Evolutionary conservation across 78 protist genomes (phyloP), one percentile per base, ranked within the genome.

Genomic region (Isochrysis galbana): DNA sequence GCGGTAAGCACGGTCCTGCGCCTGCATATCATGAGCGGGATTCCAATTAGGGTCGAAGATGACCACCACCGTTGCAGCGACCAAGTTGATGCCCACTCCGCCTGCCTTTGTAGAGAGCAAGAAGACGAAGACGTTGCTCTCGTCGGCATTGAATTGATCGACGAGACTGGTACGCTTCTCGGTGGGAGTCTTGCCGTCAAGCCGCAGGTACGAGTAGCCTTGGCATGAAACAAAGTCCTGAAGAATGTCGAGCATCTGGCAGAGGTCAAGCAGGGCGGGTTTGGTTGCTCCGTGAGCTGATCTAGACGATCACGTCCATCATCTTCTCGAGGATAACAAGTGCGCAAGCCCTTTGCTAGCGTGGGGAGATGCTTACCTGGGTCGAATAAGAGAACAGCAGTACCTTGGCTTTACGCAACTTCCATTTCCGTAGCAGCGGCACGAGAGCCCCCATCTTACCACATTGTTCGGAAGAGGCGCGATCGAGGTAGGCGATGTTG

Each of bases 21-120:
- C 99, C 89, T 98, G 99, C 55, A 90, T 42, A 93, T 96, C 97
- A 29, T 87, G 91, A 21, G 92, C 25, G 1, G 97, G 97, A 88
- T 96, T 96, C 99, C 99, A 98, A 92, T 97, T 99, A 0, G 99
- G 99, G 61, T 98, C 99, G 87, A 84, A 98, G 48, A 98, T 90
- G 91, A 98, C 87, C 3, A 98, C 98, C 2, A 98, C 89, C 74
- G 97, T 92, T 0, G 99, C 98, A 41, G 99, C 98, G 0, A 97
- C 97, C 22, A 98, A 54, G 84, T 98, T 98, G 47, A 98, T 29
- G 26, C 99, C 99, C 4, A 98, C 45, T 11, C 99, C 82, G 82
- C 98, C 98, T 42, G 94, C 96, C 29, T 82, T 47, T 1, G 99
- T 98, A 1, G 99, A 97, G 46, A 98, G 93, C 23, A 98, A 93